A percentile compares a stretch with the other conserved stretches of the same genome.
Evolutionary conservation across 202 grass and related monocot species (phyloP).

Genomic region (Setaria viridis): DNA sequence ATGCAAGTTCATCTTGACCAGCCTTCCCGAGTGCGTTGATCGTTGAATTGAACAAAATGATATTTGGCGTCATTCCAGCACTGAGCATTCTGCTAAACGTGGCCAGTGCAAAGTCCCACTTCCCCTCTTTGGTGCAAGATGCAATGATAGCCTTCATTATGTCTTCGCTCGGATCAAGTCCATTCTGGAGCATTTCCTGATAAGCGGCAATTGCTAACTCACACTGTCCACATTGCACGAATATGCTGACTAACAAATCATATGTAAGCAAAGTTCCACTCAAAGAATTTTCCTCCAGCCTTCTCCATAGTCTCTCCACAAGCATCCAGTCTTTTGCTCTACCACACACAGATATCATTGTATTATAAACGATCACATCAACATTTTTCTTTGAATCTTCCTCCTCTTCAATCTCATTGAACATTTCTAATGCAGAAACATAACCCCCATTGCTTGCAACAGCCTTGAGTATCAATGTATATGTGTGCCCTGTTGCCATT

Average conservation of each 20-base stretch:
- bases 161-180: constrained; percentile 73
- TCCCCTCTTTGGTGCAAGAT: constrained; percentile 86
- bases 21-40: constrained; percentile 90
- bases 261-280: constrained; percentile 78
- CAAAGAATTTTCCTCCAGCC: constrained; percentile 60
- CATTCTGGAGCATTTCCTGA: constrained; percentile 72
- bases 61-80: constrained; percentile 78
- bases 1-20: constrained; percentile 78
- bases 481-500: constrained; percentile 70
- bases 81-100: constrained; percentile 77
- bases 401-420: constrained; percentile 57
- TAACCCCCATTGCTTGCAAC: constrained; percentile 63
- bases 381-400: constrained; percentile 52
- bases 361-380: constrained; percentile 91
- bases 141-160: constrained; percentile 91
- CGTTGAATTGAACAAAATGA: constrained; percentile 81
- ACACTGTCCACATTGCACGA: constrained; percentile 83
- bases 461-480: constrained; percentile 81
- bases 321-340: constrained; percentile 82
- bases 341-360: constrained; percentile 84
- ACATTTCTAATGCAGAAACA: constrained; percentile 65
- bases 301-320: constrained; percentile 78
- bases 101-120: constrained; percentile 70
- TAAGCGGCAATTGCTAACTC: constrained; percentile 80
- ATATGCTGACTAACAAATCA: constrained; percentile 84